These are phyloP conservation scores for Platismatia glauca DNA, from an alignment of 495 filamentous ascomycete genomes.

Conservation along the genomic window DNA sequence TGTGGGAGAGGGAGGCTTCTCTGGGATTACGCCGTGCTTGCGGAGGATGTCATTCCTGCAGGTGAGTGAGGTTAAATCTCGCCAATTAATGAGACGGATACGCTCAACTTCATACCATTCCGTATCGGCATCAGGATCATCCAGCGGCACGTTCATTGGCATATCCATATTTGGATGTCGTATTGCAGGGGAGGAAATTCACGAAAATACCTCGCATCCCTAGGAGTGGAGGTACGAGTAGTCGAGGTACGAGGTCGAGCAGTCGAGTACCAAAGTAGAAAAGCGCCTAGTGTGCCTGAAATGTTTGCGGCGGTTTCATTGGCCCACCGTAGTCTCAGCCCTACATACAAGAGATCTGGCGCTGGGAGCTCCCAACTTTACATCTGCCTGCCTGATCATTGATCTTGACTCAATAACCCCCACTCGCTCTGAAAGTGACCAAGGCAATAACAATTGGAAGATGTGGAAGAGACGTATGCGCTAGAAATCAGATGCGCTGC, in stretches of 20 bases:
- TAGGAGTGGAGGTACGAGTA: too few relatives aligned
- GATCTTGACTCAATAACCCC: background rate
- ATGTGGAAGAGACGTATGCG: background rate
- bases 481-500: background rate
- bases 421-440: background rate
- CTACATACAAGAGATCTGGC: constrained; percentile 12
- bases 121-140: constrained; percentile 92
- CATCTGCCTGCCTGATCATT: background rate
- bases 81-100: background rate
- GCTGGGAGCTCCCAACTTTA: constrained; percentile 2
- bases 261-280: background rate
- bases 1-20: constrained; percentile 89
- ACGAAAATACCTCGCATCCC: background rate
- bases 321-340: background rate
- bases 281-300: background rate
- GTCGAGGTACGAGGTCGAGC: too few relatives aligned
- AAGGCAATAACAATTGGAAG: background rate
- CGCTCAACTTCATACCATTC: constrained; percentile 63
- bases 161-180: constrained; percentile 51
- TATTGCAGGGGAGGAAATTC: background rate
- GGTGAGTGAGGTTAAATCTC: background rate
- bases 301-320: background rate
- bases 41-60: constrained; percentile 96
- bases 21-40: constrained; percentile 89
- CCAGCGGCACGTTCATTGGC: constrained; percentile 75